A percentile compares a stretch with the other conserved stretches of the same genome.
These are phyloP conservation scores for Ganoderma lingzhi DNA, from an alignment of 1,284 basidiomycete species.

Conservation along the genomic window DNA sequence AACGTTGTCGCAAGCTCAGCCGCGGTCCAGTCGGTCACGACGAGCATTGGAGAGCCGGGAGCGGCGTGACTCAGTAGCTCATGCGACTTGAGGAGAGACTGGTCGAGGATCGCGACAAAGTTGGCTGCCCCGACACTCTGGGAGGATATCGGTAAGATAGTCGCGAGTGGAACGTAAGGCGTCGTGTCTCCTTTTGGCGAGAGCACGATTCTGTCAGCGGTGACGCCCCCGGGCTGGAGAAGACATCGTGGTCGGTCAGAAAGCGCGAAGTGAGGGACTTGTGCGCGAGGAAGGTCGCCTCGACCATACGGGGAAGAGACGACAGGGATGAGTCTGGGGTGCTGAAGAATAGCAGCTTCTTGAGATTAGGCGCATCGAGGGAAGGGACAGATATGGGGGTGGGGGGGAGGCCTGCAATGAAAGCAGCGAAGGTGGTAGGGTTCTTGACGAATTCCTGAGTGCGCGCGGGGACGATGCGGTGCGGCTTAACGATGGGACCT, in stretches of 20 bases:
- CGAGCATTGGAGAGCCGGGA: conserved; percentile 62
- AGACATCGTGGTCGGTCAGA: conserved; percentile 70
- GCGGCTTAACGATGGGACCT: conserved; percentile 58
- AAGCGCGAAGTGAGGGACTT: conserved; percentile 60
- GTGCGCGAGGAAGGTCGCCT: conserved; percentile 60
- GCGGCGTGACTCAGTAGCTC: conserved; percentile 66
- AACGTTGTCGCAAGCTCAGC: conserved; percentile 68
- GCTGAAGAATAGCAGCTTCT: conserved; percentile 72
- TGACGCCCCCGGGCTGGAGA: conserved; percentile 75
- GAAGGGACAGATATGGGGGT: conserved; percentile 28
- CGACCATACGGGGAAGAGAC: conserved; percentile 61
- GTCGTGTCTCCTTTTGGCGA: conserved; percentile 49
- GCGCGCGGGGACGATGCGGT: conserved; percentile 64
- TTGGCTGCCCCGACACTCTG: conserved; percentile 58
- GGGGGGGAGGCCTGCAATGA: conserved; percentile 46
- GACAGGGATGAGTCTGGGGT: conserved; percentile 62
- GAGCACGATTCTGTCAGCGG: conserved; percentile 67
- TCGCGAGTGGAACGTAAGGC: conserved; percentile 54
- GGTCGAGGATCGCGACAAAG: conserved; percentile 78
- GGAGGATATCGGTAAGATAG: conserved; percentile 60
- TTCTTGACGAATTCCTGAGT: conserved; percentile 60
- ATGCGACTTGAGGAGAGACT: conserved; percentile 72
- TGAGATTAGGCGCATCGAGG: conserved; percentile 44
- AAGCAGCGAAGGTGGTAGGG: conserved; percentile 53
- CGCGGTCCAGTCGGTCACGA: conserved; percentile 68